phyloP scores from a whole-genome alignment of 2,329 filamentous ascomycete genomes.

The Fusarium nodosum region DNA sequence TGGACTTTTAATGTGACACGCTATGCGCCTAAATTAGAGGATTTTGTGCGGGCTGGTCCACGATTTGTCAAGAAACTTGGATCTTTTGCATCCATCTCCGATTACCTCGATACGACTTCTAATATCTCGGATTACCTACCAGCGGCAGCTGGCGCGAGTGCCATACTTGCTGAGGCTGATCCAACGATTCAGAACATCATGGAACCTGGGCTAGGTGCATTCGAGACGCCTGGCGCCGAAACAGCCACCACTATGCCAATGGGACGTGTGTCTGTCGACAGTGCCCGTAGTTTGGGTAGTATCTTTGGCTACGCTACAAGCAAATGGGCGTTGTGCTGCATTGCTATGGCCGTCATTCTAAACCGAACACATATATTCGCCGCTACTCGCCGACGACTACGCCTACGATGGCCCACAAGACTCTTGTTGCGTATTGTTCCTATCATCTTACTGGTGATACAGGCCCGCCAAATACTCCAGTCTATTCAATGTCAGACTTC shows the following conservation, averaged over 20 bases:
- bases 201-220: conserved; percentile 42
- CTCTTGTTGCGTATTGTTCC: conserved; percentile 78
- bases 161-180: conserved; percentile 43
- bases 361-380: conserved; percentile 96
- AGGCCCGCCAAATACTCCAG: conserved; percentile 79
- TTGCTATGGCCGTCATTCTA: conserved; percentile 86
- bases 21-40: conserved; percentile 74
- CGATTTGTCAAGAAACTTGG: conserved; percentile 77
- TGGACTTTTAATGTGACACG: conserved; percentile 72
- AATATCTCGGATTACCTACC: conserved; percentile 55
- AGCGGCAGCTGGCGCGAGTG: conserved; percentile 37
- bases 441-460: conserved; percentile 76
- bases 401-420: conserved; percentile 79
- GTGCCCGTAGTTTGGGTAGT: conserved; percentile 80
- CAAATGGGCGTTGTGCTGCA: conserved; percentile 90
- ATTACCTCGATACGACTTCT: conserved; percentile 67
- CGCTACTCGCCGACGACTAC: conserved; percentile 84
- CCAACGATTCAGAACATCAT: conserved; percentile 51
- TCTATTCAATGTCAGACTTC: conserved; percentile 94
- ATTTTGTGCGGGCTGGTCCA: conserved; percentile 77
- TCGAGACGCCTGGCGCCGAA: conserved; percentile 28
- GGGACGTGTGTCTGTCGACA: conserved; percentile 68
- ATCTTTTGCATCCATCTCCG: conserved; percentile 71
- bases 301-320: conserved; percentile 92
- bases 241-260: conserved; percentile 40